phyloP scores from a whole-genome alignment of 805 yeast species.

The Candida cerambycidarum region DNA sequence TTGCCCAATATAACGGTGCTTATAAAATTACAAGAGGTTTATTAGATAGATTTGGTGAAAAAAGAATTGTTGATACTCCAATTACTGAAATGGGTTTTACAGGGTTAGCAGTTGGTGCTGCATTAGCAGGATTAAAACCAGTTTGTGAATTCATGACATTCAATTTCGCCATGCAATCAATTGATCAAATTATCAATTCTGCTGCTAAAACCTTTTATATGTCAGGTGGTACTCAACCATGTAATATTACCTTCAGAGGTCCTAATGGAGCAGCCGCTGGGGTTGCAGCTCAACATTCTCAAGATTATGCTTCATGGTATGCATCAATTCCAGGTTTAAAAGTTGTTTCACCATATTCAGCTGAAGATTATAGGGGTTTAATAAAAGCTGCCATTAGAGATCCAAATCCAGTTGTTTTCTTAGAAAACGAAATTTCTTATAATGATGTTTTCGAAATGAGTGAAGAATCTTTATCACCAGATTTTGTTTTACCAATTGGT shows the following conservation, averaged over 20 bases:
- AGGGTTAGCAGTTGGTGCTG: conserved; percentile 92
- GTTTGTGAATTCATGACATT: conserved; percentile 98
- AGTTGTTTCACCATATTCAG: conserved; percentile 91
- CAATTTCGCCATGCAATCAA: conserved; percentile 99
- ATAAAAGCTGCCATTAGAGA: conserved; percentile 96
- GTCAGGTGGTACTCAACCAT: conserved; percentile 98
- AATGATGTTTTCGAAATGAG: conserved; percentile 88
- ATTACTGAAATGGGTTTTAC: conserved; percentile 99
- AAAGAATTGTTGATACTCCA: conserved; percentile 93
- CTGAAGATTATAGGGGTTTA: conserved; percentile 95
- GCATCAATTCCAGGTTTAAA: conserved; percentile 97
- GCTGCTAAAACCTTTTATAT: conserved; percentile 98
- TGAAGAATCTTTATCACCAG: conserved; percentile 86
- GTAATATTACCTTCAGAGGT: conserved; percentile 97
- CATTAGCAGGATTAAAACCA: conserved; percentile 95
- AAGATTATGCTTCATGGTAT: conserved; percentile 97
- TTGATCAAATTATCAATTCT: conserved; percentile 96
- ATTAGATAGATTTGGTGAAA: conserved; percentile 91
- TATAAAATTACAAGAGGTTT: conserved; percentile 95
- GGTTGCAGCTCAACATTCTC: conserved; percentile 99
- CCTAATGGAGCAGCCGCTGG: conserved; percentile 99
- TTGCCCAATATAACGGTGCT: conserved; percentile 99
- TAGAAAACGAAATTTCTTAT: conserved; percentile 94
- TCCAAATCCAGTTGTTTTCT: conserved; percentile 95
- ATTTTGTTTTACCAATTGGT: conserved; percentile 90